Conservation (phyloP, 148 eudicot species). For the Vaccinium darrowii region DNA sequence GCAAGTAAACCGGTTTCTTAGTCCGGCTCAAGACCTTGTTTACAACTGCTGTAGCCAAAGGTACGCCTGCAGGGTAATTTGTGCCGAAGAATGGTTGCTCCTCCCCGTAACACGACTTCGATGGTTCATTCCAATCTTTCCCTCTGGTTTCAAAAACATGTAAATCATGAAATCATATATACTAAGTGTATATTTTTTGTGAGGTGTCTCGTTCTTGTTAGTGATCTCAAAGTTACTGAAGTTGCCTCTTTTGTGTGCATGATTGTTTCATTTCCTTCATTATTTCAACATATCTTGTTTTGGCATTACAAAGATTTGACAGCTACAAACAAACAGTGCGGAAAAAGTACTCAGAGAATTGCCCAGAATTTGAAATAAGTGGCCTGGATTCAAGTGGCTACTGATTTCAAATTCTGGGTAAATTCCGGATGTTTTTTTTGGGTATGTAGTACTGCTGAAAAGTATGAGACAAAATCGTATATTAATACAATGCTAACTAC, state of each 20-base stretch:
- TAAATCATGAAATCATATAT: not conserved
- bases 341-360: too few species aligned
- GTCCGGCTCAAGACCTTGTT: constrained; percentile 38
- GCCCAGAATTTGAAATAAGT: too few species aligned
- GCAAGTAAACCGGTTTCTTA: constrained; percentile 31
- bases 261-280: not conserved
- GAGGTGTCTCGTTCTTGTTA: not conserved
- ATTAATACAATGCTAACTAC: not conserved
- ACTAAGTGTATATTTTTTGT: not conserved
- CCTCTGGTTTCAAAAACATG: constrained; percentile 45
- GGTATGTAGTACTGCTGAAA: not conserved
- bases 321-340: not conserved
- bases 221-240: not conserved
- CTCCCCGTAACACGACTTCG: constrained; percentile 28
- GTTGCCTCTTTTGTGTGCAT: not conserved
- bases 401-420: too few species aligned
- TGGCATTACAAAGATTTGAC: not conserved
- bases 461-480: not conserved
- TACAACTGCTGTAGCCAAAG: constrained; percentile 27
- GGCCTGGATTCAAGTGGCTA: too few species aligned
- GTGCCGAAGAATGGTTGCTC: constrained; percentile 26
- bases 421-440: too few species aligned
- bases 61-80: constrained; percentile 33
- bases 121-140: constrained; percentile 40
- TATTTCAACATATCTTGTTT: not conserved